Conservation (phyloP, 352 stramenopile genomes). For the Phytophthora megakarya region DNA sequence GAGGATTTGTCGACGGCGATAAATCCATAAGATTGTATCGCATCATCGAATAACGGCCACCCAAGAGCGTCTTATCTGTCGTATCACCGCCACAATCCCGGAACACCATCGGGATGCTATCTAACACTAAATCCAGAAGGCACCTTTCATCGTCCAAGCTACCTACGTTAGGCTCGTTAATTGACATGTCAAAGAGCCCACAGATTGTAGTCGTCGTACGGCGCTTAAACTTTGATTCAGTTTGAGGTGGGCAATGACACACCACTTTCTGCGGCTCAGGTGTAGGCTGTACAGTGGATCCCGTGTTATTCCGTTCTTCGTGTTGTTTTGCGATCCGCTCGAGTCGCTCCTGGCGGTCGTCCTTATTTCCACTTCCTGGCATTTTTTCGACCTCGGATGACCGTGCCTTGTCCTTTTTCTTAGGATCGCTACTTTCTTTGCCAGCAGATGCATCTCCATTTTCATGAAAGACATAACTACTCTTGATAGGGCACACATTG, state of each 20-base stretch:
- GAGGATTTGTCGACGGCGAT: slow-evolving; percentile 42
- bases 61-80: slow-evolving; percentile 86
- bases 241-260: slow-evolving; percentile 34
- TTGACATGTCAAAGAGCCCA: slow-evolving; percentile 81
- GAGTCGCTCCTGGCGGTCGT: slow-evolving; percentile 71
- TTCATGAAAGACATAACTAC: slow-evolving; percentile 81
- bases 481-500: slow-evolving; percentile 69
- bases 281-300: slow-evolving; percentile 20
- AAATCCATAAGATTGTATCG: slow-evolving; percentile 75
- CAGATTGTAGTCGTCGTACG: slow-evolving; percentile 55
- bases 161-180: slow-evolving; percentile 72
- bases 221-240: slow-evolving; percentile 43
- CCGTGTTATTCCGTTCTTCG: slow-evolving; percentile 71
- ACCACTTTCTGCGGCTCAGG: slow-evolving; percentile 33
- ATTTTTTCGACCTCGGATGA: slow-evolving; percentile 70
- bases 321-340: slow-evolving; percentile 67
- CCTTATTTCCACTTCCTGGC: slow-evolving; percentile 62
- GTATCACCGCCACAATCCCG: slow-evolving; percentile 85
- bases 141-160: slow-evolving; percentile 80
- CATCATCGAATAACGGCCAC: slow-evolving; percentile 80
- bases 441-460: slow-evolving; percentile 25
- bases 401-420: slow-evolving; percentile 58
- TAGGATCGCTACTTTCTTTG: slow-evolving; percentile 38
- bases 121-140: slow-evolving; percentile 78
- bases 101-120: slow-evolving; percentile 88